A percentile compares a stretch with the other conserved stretches of the same genome.
Evolutionary conservation across 495 filamentous ascomycete species (phyloP).

Genomic region (Apodospora peruviana): DNA sequence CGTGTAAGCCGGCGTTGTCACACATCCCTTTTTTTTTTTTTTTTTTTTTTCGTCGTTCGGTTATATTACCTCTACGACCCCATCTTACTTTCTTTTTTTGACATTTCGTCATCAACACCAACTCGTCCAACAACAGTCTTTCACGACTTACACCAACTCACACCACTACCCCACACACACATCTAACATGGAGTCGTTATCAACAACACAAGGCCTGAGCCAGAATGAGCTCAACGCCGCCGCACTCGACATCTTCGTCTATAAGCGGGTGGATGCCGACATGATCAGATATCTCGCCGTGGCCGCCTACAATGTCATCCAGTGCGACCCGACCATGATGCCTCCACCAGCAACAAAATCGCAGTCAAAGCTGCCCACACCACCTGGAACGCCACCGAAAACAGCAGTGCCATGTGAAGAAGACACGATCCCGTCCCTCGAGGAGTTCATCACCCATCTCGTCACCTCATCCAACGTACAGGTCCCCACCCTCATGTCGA

Average conservation of each 20-base stretch:
- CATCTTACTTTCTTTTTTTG: slow-evolving; percentile 7
- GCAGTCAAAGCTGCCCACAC: slow-evolving; percentile 45
- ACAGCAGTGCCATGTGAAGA: slow-evolving; percentile 39
- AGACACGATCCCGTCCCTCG: slow-evolving; percentile 63
- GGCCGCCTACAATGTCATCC: slow-evolving; percentile 82
- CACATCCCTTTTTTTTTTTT: slow-evolving; percentile 5
- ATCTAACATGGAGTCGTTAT: slow-evolving; percentile 33
- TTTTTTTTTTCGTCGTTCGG: slow-evolving; percentile 2
- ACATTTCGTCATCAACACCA: slow-evolving; percentile 12
- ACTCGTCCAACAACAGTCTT: background rate
- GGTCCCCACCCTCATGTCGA: slow-evolving; percentile 94
- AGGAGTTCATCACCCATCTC: slow-evolving; percentile 84
- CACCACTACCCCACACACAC: slow-evolving; percentile 12
- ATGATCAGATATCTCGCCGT: slow-evolving; percentile 84
- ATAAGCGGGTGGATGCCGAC: slow-evolving; percentile 67
- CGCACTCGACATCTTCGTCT: slow-evolving; percentile 86
- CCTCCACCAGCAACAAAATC: slow-evolving; percentile 21
- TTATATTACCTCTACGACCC: slow-evolving; percentile 15
- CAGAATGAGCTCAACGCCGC: slow-evolving; percentile 57
- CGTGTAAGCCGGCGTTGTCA: slow-evolving; percentile 14
- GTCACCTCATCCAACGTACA: slow-evolving; percentile 93
- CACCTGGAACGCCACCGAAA: slow-evolving; percentile 62
- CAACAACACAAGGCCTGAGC: slow-evolving; percentile 28
- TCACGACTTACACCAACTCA: background rate
- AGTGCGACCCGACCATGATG: slow-evolving; percentile 66